Conservation (phyloP, 257 asterid genomes). For the Capsicum baccatum region DNA sequence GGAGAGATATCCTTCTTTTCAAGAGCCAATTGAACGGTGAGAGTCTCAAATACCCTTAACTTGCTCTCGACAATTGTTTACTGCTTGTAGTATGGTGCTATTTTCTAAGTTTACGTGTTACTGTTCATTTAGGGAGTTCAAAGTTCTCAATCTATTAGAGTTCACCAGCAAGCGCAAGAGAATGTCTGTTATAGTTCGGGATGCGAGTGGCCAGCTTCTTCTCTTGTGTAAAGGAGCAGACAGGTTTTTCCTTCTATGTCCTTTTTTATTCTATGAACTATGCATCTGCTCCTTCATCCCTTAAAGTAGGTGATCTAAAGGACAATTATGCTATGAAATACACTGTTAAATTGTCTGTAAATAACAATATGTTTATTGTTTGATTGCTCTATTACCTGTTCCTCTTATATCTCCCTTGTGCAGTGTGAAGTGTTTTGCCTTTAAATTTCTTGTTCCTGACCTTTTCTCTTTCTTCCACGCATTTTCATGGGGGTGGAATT, state of each 20-base stretch:
- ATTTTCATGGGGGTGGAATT: not conserved
- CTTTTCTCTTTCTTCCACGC: not conserved
- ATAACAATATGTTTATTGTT: not conserved
- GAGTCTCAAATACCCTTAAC: not conserved
- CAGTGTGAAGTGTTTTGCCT: not conserved
- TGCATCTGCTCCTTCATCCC: slow-evolving; percentile 23
- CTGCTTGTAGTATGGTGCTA: not conserved
- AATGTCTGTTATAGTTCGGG: slow-evolving; percentile 85
- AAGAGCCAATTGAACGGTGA: slow-evolving; percentile 80
- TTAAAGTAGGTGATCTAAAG: not conserved
- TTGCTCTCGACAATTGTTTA: not conserved
- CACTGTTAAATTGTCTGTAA: not conserved
- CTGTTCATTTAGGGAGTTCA: slow-evolving; percentile 71
- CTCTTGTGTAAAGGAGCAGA: slow-evolving; percentile 97
- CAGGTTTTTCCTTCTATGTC: slow-evolving; percentile 53
- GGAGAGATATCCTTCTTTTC: slow-evolving; percentile 74
- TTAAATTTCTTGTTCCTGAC: not conserved
- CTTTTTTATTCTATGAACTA: not conserved
- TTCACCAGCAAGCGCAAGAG: slow-evolving; percentile 98
- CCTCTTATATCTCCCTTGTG: not conserved
- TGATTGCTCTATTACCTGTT: not conserved
- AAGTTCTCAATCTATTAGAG: slow-evolving; percentile 82
- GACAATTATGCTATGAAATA: not conserved
- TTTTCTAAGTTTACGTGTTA: not conserved
- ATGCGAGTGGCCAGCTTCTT: slow-evolving; percentile 77